Conservation (phyloP, 129 eudicot species). For the Escallonia rubra region DNA sequence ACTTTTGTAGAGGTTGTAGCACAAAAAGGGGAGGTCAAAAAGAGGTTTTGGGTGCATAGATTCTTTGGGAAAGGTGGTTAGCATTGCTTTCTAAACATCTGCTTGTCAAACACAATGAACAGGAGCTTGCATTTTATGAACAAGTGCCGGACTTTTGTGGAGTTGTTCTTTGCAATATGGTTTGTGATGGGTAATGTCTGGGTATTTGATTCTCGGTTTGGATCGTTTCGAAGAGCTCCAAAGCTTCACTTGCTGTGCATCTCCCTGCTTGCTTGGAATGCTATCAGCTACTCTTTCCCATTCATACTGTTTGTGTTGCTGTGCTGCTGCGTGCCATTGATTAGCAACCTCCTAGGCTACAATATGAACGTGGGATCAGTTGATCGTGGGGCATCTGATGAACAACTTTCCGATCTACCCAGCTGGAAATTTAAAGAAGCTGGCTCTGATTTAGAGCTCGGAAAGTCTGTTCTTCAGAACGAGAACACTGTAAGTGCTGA, state of each 20-base stretch:
- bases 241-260: conserved; percentile 72
- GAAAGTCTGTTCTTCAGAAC: conserved; percentile 23
- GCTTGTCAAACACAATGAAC: conserved; percentile 1
- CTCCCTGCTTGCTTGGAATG: conserved; percentile 74
- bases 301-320: conserved; percentile 72
- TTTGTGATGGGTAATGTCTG: conserved; percentile 98
- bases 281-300: conserved; percentile 86
- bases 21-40: too few relatives aligned
- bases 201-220: conserved; percentile 77
- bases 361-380: conserved; percentile 69
- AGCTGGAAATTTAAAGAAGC: conserved; percentile 59
- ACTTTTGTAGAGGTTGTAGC: not conserved
- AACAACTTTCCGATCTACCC: conserved; percentile 52
- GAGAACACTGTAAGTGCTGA: conserved; percentile 41
- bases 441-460: conserved; percentile 34
- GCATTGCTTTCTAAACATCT: not conserved
- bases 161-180: conserved; percentile 91
- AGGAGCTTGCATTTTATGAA: conserved; percentile 59
- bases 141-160: conserved; percentile 54
- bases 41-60: too few relatives aligned
- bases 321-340: conserved; percentile 80
- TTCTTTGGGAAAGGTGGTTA: not conserved
- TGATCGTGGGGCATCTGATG: conserved; percentile 81
- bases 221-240: conserved; percentile 59
- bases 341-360: conserved; percentile 73